Base-by-base conservation (phyloP, 352 stramenopile genomes). In the Phytophthora melonis region DNA sequence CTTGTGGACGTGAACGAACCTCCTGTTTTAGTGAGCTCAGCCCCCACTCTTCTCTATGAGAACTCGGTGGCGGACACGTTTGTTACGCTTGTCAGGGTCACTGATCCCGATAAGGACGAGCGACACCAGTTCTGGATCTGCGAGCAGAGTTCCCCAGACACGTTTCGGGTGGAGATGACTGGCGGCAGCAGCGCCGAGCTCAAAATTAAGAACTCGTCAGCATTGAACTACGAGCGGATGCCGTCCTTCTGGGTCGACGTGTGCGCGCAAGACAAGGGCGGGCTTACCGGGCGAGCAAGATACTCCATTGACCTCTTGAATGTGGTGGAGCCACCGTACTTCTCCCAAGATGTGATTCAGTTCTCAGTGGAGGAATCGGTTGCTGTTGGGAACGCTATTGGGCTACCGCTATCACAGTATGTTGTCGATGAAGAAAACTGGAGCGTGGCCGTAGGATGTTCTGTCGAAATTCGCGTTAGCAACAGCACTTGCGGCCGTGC, bases 241-340 rank as follows among this genome's bases (percentile, higher is more conserved):
- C 53, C 78, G 5, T 59, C 50, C 3, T 61, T 89, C 23, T 87
- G 77, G 77, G 58, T 91, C 3, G 84, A 90, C 55, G 53, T 81
- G 3, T 91, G 84, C 67, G 84, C 83, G 18, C 47, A 80, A 63
- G 84, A 91, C 45, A 65, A 68, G n/a, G 66, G 32, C 1, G 78
- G 72, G 3, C 61, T 87, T 3, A 75, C 59, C 0, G 41, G 68
- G 27, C 69, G 58, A 25, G 49, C 65, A 0, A 71, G 82, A 41
- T 62, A 88, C 11, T 55, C 14, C 2, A 39, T 89, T 1, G 63
- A 60, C 21, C 65, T 91, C 19, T 10, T 70, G 1, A 89, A 91
- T 45, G 82, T 91, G n/a, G 84, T 80, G 21, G 84, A 91, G 49
- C 74, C 82, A 0, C 76, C 82, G 13, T 82, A 70, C 3, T 89